Percentiles rank a stretch among this genome's conserved stretches.
These are phyloP conservation scores for Russula lepida DNA, from an alignment of 768 basidiomycete species.

Conservation along the genomic window DNA sequence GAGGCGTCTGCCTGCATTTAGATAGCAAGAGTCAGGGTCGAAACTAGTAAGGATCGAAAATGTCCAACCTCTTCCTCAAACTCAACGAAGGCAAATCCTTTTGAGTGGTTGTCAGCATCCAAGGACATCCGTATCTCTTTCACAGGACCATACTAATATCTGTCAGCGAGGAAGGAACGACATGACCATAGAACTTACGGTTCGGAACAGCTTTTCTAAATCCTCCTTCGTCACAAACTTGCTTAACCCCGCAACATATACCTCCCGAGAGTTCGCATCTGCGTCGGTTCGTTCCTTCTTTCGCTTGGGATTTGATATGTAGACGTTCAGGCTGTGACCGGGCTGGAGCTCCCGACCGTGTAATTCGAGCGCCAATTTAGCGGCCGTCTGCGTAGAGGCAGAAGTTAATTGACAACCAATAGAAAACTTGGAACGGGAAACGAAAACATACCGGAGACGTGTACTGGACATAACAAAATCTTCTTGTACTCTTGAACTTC, in stretches of 20 bases:
- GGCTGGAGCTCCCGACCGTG: constrained; percentile 70
- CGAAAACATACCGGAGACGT: constrained; percentile 59
- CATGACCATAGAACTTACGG: constrained; percentile 37
- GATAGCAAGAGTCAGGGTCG: neutral
- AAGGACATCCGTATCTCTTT: constrained; percentile 74
- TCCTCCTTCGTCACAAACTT: constrained; percentile 71
- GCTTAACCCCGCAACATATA: constrained; percentile 84
- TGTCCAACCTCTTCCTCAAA: constrained; percentile 68
- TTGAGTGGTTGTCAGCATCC: constrained; percentile 61
- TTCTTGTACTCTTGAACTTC: constrained; percentile 82
- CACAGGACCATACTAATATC: constrained; percentile 63
- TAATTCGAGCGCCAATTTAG: constrained; percentile 70
- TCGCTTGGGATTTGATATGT: constrained; percentile 82
- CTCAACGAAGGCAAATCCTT: constrained; percentile 90
- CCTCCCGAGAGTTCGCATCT: constrained; percentile 71
- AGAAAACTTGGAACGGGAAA: neutral
- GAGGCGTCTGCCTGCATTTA: constrained; percentile 53
- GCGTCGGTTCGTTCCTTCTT: constrained; percentile 88
- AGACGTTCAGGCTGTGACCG: constrained; percentile 61
- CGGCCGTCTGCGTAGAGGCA: constrained; percentile 40
- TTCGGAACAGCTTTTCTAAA: constrained; percentile 67
- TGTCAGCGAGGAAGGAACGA: constrained; percentile 1
- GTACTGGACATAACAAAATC: constrained; percentile 94
- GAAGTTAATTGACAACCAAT: neutral
- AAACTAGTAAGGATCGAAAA: neutral